A percentile compares a stretch with the other conserved stretches of the same genome.
phyloP scores from a whole-genome alignment of 345 rosid species.

The Populus simonii region DNA sequence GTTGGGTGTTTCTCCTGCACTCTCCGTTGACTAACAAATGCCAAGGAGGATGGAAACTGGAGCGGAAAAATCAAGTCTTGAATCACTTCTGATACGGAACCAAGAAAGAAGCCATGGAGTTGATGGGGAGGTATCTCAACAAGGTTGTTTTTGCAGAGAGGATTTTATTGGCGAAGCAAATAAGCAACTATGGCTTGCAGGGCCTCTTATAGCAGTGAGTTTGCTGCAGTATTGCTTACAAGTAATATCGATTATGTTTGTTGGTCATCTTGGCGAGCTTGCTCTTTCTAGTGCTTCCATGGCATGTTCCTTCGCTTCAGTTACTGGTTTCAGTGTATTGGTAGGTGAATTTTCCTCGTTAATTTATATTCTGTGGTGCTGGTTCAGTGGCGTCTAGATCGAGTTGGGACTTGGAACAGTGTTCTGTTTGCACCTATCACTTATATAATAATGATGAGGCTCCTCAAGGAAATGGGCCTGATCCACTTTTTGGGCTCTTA shows the following conservation, averaged over 20 bases:
- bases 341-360: conserved; percentile 13
- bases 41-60: conserved; percentile 1
- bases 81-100: conserved; percentile 12
- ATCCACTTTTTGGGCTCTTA: too few species aligned
- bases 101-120: conserved; percentile 10
- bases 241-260: conserved; percentile 41
- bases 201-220: conserved; percentile 42
- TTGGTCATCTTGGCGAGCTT: conserved; percentile 49
- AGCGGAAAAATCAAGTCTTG: conserved; percentile 14
- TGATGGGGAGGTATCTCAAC: conserved; percentile 12
- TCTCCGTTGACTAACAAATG: neutral
- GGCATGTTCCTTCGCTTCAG: conserved; percentile 48
- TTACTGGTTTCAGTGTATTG: conserved; percentile 43
- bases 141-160: neutral
- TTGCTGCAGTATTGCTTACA: conserved; percentile 42
- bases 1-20: neutral
- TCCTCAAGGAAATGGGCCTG: too few species aligned
- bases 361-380: neutral
- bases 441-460: too few species aligned
- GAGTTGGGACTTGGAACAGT: too few species aligned
- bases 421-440: too few species aligned
- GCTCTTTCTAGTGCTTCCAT: conserved; percentile 45
- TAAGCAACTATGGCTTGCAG: conserved; percentile 36
- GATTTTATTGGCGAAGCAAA: conserved; percentile 31
- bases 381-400: neutral